Conservation (phyloP, 352 stramenopile species). For the Aphanomyces cochlioides region DNA sequence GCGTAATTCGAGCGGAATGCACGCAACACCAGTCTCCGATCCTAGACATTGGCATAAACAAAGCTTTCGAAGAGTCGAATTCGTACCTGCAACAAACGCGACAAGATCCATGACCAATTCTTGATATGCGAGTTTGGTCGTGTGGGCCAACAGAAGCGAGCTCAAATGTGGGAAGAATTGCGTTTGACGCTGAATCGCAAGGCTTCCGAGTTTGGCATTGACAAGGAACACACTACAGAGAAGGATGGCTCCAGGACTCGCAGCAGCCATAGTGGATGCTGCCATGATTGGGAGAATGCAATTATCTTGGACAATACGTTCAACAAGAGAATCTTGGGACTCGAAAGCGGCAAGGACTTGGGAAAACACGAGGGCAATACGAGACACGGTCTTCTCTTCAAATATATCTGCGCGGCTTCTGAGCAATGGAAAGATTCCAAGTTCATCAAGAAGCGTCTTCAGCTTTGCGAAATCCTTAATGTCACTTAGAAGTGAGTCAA, state of each 20-base stretch:
- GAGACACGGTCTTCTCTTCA: conserved; percentile 55
- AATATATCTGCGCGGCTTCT: conserved; percentile 30
- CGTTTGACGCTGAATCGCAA: conserved; percentile 19
- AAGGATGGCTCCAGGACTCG: conserved; percentile 59
- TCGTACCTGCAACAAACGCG: conserved; percentile 23
- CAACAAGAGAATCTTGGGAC: conserved; percentile 53
- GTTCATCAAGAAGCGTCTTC: conserved; percentile 55
- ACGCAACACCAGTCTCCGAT: conserved; percentile 55
- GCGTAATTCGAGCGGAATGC: conserved; percentile 57
- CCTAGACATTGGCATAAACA: neutral
- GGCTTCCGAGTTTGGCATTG: conserved; percentile 66
- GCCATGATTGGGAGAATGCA: conserved; percentile 63
- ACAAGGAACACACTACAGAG: conserved; percentile 75
- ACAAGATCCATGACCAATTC: conserved; percentile 29
- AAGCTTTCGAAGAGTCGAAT: neutral
- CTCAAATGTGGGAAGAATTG: conserved; percentile 20
- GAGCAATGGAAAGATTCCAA: conserved; percentile 74
- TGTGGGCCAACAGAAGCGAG: conserved; percentile 4
- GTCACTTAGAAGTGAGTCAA: conserved; percentile 58
- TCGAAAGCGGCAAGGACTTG: conserved; percentile 76
- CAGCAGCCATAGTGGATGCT: conserved; percentile 48
- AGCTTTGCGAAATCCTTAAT: conserved; percentile 38
- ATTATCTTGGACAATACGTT: conserved; percentile 63
- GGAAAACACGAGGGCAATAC: conserved; percentile 78
- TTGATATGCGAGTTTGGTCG: conserved; percentile 18